A percentile compares a stretch with the other conserved stretches of the same genome.
phyloP scores from a whole-genome alignment of 257 asterid genomes.

The Paulownia fortunei region DNA sequence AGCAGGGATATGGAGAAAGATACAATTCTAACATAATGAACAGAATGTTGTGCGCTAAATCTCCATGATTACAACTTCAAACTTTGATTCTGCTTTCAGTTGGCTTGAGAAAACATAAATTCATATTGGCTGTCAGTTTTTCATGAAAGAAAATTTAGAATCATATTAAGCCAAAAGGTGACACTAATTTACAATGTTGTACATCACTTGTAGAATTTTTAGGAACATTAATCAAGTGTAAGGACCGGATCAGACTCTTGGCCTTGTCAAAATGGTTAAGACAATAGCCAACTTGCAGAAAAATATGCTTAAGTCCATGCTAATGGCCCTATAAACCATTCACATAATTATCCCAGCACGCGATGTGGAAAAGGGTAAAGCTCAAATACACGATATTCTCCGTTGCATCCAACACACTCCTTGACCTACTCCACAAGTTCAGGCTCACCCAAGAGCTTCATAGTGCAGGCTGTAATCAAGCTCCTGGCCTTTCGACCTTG shows the following conservation, averaged over 20 bases:
- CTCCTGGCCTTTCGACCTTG: not conserved
- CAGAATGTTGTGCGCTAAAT: not conserved
- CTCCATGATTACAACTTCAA: not conserved
- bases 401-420: not conserved
- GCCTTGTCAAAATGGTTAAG: not conserved
- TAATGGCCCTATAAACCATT: no score
- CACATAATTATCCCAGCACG: no score
- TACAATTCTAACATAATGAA: not conserved
- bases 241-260: not conserved
- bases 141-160: not conserved
- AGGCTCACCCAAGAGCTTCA: not conserved
- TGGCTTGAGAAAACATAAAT: not conserved
- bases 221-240: constrained; percentile 1
- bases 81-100: constrained; percentile 1
- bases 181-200: not conserved
- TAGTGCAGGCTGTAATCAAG: no score
- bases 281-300: not conserved
- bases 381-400: not conserved
- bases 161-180: not conserved
- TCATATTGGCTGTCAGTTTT: not conserved
- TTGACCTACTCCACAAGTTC: not conserved
- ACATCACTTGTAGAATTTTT: not conserved
- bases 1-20: not conserved
- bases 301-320: not conserved
- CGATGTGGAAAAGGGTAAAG: not conserved